Base-by-base conservation (phyloP, 371 early-diverging fungal genomes). In the Capniomyces stellatus region DNA sequence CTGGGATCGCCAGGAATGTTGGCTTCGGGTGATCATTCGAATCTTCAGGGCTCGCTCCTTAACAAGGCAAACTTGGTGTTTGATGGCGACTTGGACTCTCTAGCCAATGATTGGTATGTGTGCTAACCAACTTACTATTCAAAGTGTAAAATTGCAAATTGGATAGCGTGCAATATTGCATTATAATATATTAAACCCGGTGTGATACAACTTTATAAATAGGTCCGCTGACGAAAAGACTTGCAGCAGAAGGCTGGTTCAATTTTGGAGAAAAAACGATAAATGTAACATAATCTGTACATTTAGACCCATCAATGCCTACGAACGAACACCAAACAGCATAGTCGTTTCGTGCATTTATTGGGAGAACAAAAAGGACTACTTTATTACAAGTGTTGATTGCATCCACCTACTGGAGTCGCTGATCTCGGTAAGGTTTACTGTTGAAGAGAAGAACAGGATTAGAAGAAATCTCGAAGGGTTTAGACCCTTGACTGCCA, bases 371-470 rank as follows among this genome's bases (percentile, higher is more conserved):
- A 71, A 73, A 55, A 74, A 78, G 19, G 82, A 82, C 21, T 87
- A 71, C 50, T 85, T 76, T 63, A 73, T 85, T 52, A 87, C 87
- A 4, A 80, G 81, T 1, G 86, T 86, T 41, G 87, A 85, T 56
- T 83, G 79, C 57, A 82, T 87, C 39, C 76, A 79, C 58, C 60
- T 85, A 43, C 67, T 87, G 27, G 87, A 86, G 68, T 73, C 76
- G 12, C 59, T 87, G 8, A 78, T 86, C 50, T 81, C 76, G 1
- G 78, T 81, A 6, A 74, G 78, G 13, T 85, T 87, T 56, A 82
- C 81, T 0, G 81, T 83, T 1, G 86, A 85, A 59, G 86, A 85
- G 60, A 87, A 87, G 67, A 87, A 86, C 61, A 74, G 87, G 23
- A 85, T 87, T 31, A 76, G 87, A 3, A 79, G 87, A 54, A 86